Conservation (phyloP, 192 early-diverging fungal genomes). For the Radiomyces spectabilis region DNA sequence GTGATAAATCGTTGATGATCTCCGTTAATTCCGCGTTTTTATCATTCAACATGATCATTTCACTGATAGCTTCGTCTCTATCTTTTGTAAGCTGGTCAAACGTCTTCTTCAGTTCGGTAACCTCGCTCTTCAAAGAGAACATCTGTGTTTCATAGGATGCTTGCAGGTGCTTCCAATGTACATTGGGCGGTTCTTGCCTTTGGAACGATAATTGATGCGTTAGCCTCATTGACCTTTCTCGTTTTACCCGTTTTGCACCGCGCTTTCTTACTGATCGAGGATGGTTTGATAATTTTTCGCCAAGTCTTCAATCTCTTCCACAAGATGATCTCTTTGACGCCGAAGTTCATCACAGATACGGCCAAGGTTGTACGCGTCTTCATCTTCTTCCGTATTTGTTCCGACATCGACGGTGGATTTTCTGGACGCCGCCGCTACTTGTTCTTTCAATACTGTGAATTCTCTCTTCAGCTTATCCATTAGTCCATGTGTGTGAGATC, state of each 20-base stretch:
- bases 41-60: slow-evolving; percentile 41
- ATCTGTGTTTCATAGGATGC: too few relatives aligned
- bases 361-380: slow-evolving; percentile 14
- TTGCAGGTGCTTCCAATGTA: too few relatives aligned
- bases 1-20: slow-evolving; percentile 49
- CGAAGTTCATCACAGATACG: slow-evolving; percentile 19
- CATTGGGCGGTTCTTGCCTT: too few relatives aligned
- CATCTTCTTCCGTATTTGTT: slow-evolving; percentile 14
- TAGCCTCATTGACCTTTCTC: too few relatives aligned
- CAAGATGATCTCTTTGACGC: slow-evolving; percentile 17
- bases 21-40: slow-evolving; percentile 45
- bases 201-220: too few relatives aligned
- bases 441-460: slow-evolving; percentile 16
- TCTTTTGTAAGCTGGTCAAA: slow-evolving; percentile 30
- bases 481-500: too few relatives aligned
- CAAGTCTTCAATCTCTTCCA: slow-evolving; percentile 23
- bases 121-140: not conserved
- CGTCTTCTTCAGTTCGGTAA: too few relatives aligned
- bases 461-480: too few relatives aligned
- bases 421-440: slow-evolving; percentile 15
- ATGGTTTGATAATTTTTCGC: slow-evolving; percentile 27
- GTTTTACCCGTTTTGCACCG: too few relatives aligned
- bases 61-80: slow-evolving; percentile 44
- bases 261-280: slow-evolving; percentile 19
- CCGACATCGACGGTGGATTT: slow-evolving; percentile 9